Conservation (phyloP, 306 rosid species). For the Herpetospermum pedunculosum region DNA sequence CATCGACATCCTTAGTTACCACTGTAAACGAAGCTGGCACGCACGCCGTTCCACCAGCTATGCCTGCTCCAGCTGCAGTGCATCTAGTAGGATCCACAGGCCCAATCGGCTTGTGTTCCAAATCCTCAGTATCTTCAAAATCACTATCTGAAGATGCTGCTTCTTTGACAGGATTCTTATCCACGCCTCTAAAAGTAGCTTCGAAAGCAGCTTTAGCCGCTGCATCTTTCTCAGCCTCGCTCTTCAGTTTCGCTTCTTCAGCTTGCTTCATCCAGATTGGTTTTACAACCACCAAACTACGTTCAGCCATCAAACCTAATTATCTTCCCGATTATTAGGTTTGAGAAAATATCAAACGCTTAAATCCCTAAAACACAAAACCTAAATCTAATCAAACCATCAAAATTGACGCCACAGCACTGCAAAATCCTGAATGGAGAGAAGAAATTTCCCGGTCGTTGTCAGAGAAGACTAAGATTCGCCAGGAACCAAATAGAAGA, state of each 20-base stretch:
- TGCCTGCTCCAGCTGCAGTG: slow-evolving; percentile 79
- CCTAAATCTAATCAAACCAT: slow-evolving; percentile 10
- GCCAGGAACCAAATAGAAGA: neutral
- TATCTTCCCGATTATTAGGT: neutral
- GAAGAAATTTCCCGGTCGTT: neutral
- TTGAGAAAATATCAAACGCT: neutral
- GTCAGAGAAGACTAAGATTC: neutral
- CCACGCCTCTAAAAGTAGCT: slow-evolving; percentile 82
- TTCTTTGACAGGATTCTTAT: slow-evolving; percentile 37
- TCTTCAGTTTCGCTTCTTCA: slow-evolving; percentile 84
- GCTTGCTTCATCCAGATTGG: slow-evolving; percentile 99
- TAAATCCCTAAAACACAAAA: slow-evolving; percentile 10
- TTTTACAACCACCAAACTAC: slow-evolving; percentile 45
- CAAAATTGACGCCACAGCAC: neutral
- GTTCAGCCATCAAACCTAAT: slow-evolving; percentile 72
- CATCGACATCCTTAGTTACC: slow-evolving; percentile 79
- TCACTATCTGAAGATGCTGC: slow-evolving; percentile 69
- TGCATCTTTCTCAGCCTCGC: slow-evolving; percentile 87
- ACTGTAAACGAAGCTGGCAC: slow-evolving; percentile 67
- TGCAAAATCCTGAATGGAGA: neutral
- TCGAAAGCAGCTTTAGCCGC: slow-evolving; percentile 96
- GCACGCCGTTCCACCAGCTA: slow-evolving; percentile 84
- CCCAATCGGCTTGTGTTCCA: slow-evolving; percentile 70
- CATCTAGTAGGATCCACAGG: slow-evolving; percentile 81
- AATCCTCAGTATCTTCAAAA: slow-evolving; percentile 70